Evolutionary conservation across 345 rosid species (phyloP), one percentile per base, ranked within the genome.

Genomic region (Sonneratia caseolaris): DNA sequence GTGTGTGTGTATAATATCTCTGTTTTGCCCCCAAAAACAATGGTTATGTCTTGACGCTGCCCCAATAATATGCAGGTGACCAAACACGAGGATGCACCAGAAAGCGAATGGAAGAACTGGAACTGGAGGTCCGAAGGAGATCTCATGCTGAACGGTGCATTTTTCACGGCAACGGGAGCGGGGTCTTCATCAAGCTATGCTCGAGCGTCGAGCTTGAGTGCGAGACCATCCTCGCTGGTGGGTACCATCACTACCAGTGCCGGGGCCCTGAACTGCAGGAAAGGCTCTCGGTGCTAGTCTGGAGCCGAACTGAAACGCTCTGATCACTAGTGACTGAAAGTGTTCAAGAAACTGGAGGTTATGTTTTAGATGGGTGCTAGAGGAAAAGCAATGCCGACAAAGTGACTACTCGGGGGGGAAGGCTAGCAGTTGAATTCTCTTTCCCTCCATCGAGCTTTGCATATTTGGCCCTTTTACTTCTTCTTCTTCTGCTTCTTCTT

Each of bases 91-190:
- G 85, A 89, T 77, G 90, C 95, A 0, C 84, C 87, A 0, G 78
- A 83, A 49, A 79, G 84, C 14, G 82, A 89, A 40, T 89, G 92
- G 92, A 83, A 40, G 71, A 15, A 53, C 0, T 89, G 95, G 95
- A 89, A 89, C 56, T 89, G 95, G 95, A 82, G 92, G 74, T 84
- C 95, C 0, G 87, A 89, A 72, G 90, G 92, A 43, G 92, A 89
- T 72, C 49, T 86, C 67, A 75, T 89, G 86, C 57, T 86, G 37
- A 89, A 89, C 22, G 95, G 95, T 2, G 95, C 95, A 7, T 89
- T 86, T 72, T 89, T 89, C 73, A 86, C 80, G 0, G 69, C 78
- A 2, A 84, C 92, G 13, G 92, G 95, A 0, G 88, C 86, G 10
- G 81, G 81, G 3, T 82, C 86, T n/a, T 84, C 92, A 0, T 87